phyloP scores from a whole-genome alignment of 139 green algal species.

The Tetradesmus obliquus region DNA sequence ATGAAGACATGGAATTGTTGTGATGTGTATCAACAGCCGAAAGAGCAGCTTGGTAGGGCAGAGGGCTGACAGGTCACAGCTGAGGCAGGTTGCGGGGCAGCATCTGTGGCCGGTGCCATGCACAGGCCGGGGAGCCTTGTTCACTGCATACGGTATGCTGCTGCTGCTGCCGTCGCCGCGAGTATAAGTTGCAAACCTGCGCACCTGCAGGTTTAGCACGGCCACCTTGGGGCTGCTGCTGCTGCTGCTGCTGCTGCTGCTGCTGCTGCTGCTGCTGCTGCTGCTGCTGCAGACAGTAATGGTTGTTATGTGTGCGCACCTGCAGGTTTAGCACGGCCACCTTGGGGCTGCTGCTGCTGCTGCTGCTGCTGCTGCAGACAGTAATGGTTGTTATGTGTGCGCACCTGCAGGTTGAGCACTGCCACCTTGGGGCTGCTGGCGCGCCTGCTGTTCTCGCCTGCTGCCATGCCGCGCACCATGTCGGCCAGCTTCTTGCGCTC shows the following conservation, averaged over 20 bases:
- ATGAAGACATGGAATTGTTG: not conserved
- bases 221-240: not conserved
- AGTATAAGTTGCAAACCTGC: too few species aligned
- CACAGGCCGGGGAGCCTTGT: too few species aligned
- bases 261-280: not conserved
- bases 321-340: not conserved
- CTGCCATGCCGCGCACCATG: not conserved
- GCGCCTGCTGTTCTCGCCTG: not conserved
- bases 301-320: not conserved
- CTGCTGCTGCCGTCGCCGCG: too few species aligned
- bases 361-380: not conserved
- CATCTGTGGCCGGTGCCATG: too few species aligned
- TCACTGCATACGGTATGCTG: too few species aligned
- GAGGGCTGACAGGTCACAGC: not conserved
- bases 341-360: not conserved
- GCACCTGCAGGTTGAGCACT: conserved; percentile 29
- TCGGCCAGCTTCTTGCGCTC: conserved; percentile 39
- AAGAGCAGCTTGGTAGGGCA: not conserved
- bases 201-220: too few species aligned
- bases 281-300: not conserved
- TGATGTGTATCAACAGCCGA: not conserved
- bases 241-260: not conserved
- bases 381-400: not conserved
- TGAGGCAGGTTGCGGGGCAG: too few species aligned
- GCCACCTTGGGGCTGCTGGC: conserved; percentile 7